Evolutionary conservation across 2,329 filamentous ascomycete genomes (phyloP), one percentile per base, ranked within the genome.

Genomic region (Nemania sp.): DNA sequence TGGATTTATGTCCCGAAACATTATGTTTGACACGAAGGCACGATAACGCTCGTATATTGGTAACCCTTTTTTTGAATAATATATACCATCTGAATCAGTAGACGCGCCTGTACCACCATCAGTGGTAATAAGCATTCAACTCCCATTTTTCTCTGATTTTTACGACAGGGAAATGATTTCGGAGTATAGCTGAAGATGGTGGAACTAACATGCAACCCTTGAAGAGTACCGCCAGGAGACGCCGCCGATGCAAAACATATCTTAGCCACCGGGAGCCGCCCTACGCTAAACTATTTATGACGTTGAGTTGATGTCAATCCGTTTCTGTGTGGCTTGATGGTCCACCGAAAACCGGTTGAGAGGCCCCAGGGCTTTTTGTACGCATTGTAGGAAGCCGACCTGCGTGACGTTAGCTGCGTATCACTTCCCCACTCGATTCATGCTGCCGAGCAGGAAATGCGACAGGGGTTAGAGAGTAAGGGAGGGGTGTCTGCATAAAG

Each of bases 301-400:
- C 69, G 71, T 72, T 59, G 3, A 53, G 43, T 45, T 63, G 63
- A 66, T 63, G 67, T 37, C 48, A 50, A 68, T 59, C 62, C 59
- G 49, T 60, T 63, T 35, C 35, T 35, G 54, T 71, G 69, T 70
- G 69, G 69, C 68, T 72, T 69, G 59, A 63, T 45, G 43, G 18
- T 13, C 39, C 50, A 46, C 59, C 17, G 54, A 71, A 72, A 71
- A 72, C 69, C 59, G 64, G 70, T 67, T 71, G 18, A 42, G 52
- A 45, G 35, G 46, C 59, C 43, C 20, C 56, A 11, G 43, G 40
- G 32, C 15, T 39, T 13, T n/a, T n/a, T n/a, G n/a, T n/a, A n/a
- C n/a, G n/a, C n/a, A n/a, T n/a, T 45, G 45, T 55, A 60, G 45
- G 42, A 45, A 29, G 48, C 32, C 39, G 53, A 63, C 50, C 25